These are phyloP conservation scores for Bacidia rubella DNA, from an alignment of 495 filamentous ascomycete species.

Conservation along the genomic window DNA sequence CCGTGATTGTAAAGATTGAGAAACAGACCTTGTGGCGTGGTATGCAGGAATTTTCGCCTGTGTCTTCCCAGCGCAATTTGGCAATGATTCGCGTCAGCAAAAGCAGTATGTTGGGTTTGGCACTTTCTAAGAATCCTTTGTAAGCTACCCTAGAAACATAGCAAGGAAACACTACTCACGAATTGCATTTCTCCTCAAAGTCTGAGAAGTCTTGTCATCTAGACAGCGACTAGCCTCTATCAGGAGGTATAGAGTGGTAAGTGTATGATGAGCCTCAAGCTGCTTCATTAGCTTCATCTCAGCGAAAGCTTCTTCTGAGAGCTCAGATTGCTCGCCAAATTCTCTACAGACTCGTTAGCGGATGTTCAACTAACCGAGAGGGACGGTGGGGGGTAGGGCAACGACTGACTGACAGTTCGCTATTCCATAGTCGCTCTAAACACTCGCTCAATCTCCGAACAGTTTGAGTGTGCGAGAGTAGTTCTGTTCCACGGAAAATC, in stretches of 20 bases:
- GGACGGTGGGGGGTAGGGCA: not conserved
- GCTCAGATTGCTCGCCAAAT: constrained; percentile 6
- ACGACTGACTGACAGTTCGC: constrained; percentile 23
- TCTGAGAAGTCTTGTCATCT: constrained; percentile 21
- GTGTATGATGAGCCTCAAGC: constrained; percentile 34
- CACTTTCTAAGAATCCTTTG: constrained; percentile 29
- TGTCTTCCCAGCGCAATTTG: constrained; percentile 79
- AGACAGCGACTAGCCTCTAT: constrained; percentile 51
- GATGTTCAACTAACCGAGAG: not conserved
- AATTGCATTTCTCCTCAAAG: constrained; percentile 10
- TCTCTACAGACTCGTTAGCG: constrained; percentile 18
- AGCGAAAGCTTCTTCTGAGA: not conserved
- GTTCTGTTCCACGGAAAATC: constrained; percentile 49
- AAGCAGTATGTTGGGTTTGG: constrained; percentile 57
- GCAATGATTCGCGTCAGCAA: constrained; percentile 63
- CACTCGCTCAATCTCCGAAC: constrained; percentile 46
- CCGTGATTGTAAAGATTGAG: not conserved
- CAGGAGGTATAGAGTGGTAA: constrained; percentile 57
- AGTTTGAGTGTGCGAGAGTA: constrained; percentile 47
- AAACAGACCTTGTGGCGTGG: constrained; percentile 40
- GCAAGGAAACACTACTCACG: too few species aligned
- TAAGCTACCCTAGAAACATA: not conserved
- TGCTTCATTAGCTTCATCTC: constrained; percentile 28
- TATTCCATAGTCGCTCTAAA: constrained; percentile 46
- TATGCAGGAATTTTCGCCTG: constrained; percentile 32